These are phyloP conservation scores for Guyanaporus albipodus DNA, from an alignment of 768 basidiomycete genomes.

Conservation along the genomic window DNA sequence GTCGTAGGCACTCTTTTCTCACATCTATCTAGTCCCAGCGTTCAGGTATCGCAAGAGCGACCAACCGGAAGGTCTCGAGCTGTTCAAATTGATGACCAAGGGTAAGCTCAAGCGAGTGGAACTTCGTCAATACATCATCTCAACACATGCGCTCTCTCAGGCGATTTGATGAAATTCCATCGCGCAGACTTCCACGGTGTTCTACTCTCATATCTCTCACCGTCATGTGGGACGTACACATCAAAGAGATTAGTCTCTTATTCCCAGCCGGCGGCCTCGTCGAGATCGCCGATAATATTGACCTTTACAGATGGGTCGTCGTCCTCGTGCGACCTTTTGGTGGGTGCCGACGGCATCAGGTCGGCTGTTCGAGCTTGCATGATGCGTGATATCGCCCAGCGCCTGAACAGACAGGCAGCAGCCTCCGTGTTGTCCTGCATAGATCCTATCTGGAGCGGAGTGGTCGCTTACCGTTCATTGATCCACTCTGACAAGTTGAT, in stretches of 20 bases:
- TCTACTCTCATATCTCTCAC: constrained; percentile 47
- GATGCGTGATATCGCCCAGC: constrained; percentile 29
- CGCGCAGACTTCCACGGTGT: constrained; percentile 64
- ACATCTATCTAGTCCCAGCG: constrained; percentile 39
- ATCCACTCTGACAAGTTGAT: constrained; percentile 49
- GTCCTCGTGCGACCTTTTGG: constrained; percentile 58
- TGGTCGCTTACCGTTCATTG: constrained; percentile 54
- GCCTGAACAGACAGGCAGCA: constrained; percentile 39
- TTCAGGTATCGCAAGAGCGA: constrained; percentile 63
- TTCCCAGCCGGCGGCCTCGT: constrained; percentile 39
- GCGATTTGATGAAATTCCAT: constrained; percentile 52
- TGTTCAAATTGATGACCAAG: constrained; percentile 52
- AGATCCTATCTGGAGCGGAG: constrained; percentile 58
- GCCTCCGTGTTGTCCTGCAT: constrained; percentile 40
- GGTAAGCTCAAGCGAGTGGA: constrained; percentile 34
- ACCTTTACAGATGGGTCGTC: constrained; percentile 59
- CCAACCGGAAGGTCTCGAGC: constrained; percentile 47
- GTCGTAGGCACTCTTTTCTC: not conserved
- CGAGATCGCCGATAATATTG: constrained; percentile 37
- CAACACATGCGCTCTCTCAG: constrained; percentile 28
- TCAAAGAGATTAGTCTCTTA: constrained; percentile 60
- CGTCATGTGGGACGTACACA: constrained; percentile 44
- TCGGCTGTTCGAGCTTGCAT: constrained; percentile 43
- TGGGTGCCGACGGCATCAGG: constrained; percentile 69
- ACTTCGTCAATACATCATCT: not conserved